Evolutionary conservation across 2,329 filamentous ascomycete genomes (phyloP).

Genomic region (Pseudocercospora vitis): DNA sequence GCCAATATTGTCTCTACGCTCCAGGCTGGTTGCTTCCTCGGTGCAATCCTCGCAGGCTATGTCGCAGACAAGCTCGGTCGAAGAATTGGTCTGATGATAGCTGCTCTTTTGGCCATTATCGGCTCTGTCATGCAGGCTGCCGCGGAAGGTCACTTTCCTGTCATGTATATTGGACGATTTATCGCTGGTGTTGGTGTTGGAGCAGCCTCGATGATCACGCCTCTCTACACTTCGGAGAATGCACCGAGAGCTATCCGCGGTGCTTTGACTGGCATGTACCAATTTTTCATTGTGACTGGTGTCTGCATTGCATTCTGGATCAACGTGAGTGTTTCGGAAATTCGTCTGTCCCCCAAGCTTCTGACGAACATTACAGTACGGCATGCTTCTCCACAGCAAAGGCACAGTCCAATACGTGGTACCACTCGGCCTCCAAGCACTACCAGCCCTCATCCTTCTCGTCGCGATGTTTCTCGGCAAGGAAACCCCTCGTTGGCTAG

Average conservation of each 20-base stretch:
- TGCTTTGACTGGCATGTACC: conserved; percentile 60
- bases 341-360: conserved; percentile 40
- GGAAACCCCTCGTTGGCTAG: conserved; percentile 47
- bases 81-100: conserved; percentile 66
- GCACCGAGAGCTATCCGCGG: conserved; percentile 46
- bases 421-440: conserved; percentile 63
- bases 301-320: conserved; percentile 14
- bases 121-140: conserved; percentile 72
- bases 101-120: conserved; percentile 59
- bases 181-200: conserved; percentile 51
- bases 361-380: conserved; percentile 51
- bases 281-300: conserved; percentile 53
- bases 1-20: conserved; percentile 71
- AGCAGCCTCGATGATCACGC: conserved; percentile 53
- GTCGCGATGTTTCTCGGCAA: conserved; percentile 61
- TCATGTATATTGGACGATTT: conserved; percentile 38
- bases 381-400: conserved; percentile 47
- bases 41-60: conserved; percentile 69
- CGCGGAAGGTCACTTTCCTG: conserved; percentile 41
- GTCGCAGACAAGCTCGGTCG: conserved; percentile 69
- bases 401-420: conserved; percentile 52
- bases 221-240: conserved; percentile 59
- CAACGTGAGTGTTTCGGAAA: neutral
- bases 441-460: conserved; percentile 63
- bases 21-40: conserved; percentile 69